Base-by-base conservation (phyloP, 2,329 filamentous ascomycete species). In the Penicillium sp. region DNA sequence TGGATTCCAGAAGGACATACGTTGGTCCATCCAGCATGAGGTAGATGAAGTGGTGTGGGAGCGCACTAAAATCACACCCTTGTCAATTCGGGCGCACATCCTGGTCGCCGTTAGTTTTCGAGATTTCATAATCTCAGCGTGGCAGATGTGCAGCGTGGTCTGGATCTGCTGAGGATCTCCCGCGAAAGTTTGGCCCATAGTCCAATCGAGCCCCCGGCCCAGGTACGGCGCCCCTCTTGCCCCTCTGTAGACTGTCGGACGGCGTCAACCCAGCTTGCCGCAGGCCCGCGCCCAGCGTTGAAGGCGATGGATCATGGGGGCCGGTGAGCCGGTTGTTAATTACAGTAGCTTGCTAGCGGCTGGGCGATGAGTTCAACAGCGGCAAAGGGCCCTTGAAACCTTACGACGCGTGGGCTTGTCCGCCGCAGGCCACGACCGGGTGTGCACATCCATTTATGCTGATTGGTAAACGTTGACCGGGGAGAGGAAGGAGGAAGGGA, bases 151-250 rank as follows among this genome's bases (percentile, higher is more conserved):
- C 17, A n/a, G 15, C 25, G 38, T 50, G 48, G 48, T 28, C 62
- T 71, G 57, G 72, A 73, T 73, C 72, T 72, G 63, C 70, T 68
- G 70, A 63, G 72, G 72, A 75, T 73, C 72, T 74, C 72, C 72
- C 72, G 72, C 61, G 68, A 73, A 70, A 64, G 66, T 74, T 73
- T 70, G 47, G 28, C 54, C 59, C 63, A 67, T 42, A 48, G 62
- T 65, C 64, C 65, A 67, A 69, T 69, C 61, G 63, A 67, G 68
- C 62, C 67, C 57, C 54, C 43, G 41, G 54, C 47, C 39, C 55
- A 64, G 61, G 60, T 54, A 66, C 63, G 71, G 64, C 58, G 1
- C 54, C 52, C 66, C 65, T 70, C 67, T 66, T 66, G 51, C 62
- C 59, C 53, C 54, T 47, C 17, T 37, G 22, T 22, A 22, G 22